A percentile compares a stretch with the other conserved stretches of the same genome.
These are phyloP conservation scores for Pichia ethanolica DNA, from an alignment of 805 yeast species.

Conservation along the genomic window DNA sequence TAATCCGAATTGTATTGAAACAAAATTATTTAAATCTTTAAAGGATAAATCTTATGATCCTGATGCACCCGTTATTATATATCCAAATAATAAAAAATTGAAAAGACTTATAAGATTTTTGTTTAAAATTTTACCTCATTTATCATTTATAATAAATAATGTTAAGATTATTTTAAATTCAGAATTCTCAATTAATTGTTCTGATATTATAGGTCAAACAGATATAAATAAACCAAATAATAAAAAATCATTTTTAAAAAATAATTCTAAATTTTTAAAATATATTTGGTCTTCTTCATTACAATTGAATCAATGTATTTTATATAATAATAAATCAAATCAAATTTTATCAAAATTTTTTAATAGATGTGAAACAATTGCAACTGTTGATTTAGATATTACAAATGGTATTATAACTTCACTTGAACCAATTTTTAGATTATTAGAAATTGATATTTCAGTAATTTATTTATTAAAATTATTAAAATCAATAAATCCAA, in stretches of 20 bases:
- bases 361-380: slow-evolving; percentile 2
- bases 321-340: background rate
- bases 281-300: slow-evolving; percentile 7
- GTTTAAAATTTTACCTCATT: slow-evolving; percentile 17
- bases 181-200: background rate
- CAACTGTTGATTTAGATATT: slow-evolving; percentile 14
- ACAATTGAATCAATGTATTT: slow-evolving; percentile 1
- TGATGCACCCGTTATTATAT: slow-evolving; percentile 14
- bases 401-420: slow-evolving; percentile 14
- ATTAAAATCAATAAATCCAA: background rate
- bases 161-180: slow-evolving; percentile 5
- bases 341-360: slow-evolving; percentile 8
- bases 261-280: background rate
- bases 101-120: slow-evolving; percentile 11
- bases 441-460: slow-evolving; percentile 14
- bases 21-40: background rate
- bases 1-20: background rate
- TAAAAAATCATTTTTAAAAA: slow-evolving; percentile 3
- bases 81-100: slow-evolving; percentile 10
- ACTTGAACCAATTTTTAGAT: slow-evolving; percentile 8
- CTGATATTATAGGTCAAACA: slow-evolving; percentile 5
- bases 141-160: slow-evolving; percentile 14
- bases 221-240: slow-evolving; percentile 3
- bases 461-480: slow-evolving; percentile 12
- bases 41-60: slow-evolving; percentile 10